Evolutionary conservation across 2,329 filamentous ascomycete genomes (phyloP).

Genomic region (Fusarium torreyae): DNA sequence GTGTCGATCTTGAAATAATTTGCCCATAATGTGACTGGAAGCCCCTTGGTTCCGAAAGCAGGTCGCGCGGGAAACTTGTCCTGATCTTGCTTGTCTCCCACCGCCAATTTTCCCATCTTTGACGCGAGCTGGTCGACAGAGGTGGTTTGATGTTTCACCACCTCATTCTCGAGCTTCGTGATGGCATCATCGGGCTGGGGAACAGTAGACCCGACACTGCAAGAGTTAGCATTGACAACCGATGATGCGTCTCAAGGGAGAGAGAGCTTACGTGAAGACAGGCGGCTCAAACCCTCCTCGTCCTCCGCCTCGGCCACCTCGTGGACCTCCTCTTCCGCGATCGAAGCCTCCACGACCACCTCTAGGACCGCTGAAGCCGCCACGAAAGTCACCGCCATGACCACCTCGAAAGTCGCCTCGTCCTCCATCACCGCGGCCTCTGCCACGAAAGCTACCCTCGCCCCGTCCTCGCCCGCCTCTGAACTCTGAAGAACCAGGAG

Average conservation of each 20-base stretch:
- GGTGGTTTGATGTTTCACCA: constrained; percentile 53
- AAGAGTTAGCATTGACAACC: constrained; percentile 17
- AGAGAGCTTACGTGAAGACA: constrained; percentile 43
- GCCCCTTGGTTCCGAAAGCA: constrained; percentile 63
- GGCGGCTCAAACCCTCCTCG: constrained; percentile 32
- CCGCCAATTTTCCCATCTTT: constrained; percentile 56
- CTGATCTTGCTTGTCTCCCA: constrained; percentile 43
- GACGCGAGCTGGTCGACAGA: constrained; percentile 51
- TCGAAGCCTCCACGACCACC: constrained; percentile 41
- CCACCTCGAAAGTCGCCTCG: constrained; percentile 36
- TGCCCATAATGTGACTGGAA: constrained; percentile 63
- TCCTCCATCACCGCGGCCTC: constrained; percentile 9
- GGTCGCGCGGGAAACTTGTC: constrained; percentile 64
- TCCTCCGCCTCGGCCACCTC: constrained; percentile 38
- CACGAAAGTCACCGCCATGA: constrained; percentile 32
- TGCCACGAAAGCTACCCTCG: constrained; percentile 35
- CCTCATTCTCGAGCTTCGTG: constrained; percentile 58
- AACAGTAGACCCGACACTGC: constrained; percentile 45
- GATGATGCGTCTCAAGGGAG: background rate
- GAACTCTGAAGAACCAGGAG: constrained; percentile 23
- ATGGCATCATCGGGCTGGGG: constrained; percentile 49
- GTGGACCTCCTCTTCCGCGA: constrained; percentile 42
- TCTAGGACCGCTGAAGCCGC: constrained; percentile 35
- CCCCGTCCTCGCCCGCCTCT: constrained; percentile 45
- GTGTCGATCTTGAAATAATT: constrained; percentile 68